Percentiles rank a stretch among this genome's conserved stretches.
phyloP scores from a whole-genome alignment of 257 asterid species.

The Fraxinus cuspidata region DNA sequence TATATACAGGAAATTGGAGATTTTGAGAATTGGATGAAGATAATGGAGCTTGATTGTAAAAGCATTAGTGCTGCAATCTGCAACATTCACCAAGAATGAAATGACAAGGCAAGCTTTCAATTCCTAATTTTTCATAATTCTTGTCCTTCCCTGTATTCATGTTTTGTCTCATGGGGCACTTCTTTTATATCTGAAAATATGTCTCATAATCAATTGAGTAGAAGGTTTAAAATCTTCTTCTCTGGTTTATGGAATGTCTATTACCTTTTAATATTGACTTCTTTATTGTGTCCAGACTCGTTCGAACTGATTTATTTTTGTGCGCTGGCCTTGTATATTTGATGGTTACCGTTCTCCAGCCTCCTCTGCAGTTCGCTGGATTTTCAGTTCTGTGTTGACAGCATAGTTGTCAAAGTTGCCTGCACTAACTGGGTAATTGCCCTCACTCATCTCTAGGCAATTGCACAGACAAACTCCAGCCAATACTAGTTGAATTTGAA shows the following conservation, averaged over 20 bases:
- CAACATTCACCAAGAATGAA: conserved; percentile 73
- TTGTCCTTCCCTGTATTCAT: background rate
- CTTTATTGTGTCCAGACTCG: background rate
- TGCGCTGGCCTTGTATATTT: background rate
- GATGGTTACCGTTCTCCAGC: background rate
- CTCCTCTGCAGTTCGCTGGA: background rate
- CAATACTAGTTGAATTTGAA: background rate
- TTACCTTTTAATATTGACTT: background rate
- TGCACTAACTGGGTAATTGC: background rate
- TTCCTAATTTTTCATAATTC: conserved; percentile 1
- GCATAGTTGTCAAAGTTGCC: background rate
- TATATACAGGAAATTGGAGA: conserved; percentile 86
- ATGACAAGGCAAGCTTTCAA: conserved; percentile 26
- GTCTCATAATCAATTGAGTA: background rate
- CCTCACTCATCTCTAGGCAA: background rate
- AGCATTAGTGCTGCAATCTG: conserved; percentile 81
- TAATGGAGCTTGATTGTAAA: conserved; percentile 93
- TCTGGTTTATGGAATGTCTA: background rate
- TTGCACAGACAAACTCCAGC: background rate
- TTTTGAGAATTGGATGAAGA: conserved; percentile 99
- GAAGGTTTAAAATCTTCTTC: background rate
- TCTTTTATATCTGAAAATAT: background rate
- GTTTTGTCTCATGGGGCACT: background rate
- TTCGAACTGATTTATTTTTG: background rate
- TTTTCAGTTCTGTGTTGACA: background rate